Conservation (phyloP, 441 rosid genomes). For the Croton laevigatus region DNA sequence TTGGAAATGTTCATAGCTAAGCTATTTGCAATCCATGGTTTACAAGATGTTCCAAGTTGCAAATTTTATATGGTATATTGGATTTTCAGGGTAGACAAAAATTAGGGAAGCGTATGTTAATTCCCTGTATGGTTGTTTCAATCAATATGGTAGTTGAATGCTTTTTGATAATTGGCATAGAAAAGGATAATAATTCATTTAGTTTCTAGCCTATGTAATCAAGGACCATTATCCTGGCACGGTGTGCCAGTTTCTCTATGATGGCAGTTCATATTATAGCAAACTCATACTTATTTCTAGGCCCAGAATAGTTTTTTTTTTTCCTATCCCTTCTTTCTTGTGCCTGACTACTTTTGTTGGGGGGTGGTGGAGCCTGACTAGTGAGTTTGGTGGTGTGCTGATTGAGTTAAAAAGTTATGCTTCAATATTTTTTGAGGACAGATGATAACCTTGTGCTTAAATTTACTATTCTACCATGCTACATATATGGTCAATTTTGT, state of each 20-base stretch:
- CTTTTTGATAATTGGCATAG: not conserved
- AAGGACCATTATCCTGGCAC: not conserved
- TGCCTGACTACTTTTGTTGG: not conserved
- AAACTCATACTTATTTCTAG: not conserved
- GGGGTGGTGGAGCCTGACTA: not conserved
- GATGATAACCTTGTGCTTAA: not conserved
- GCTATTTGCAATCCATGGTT: not conserved
- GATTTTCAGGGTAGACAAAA: not conserved
- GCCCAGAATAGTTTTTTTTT: not conserved
- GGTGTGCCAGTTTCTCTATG: not conserved
- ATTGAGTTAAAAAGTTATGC: not conserved
- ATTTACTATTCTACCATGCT: slow-evolving; percentile 1
- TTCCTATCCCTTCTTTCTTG: not conserved
- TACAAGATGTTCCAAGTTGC: not conserved
- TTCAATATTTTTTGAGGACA: slow-evolving; percentile 8
- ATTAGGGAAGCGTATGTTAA: not conserved
- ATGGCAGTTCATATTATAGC: not conserved
- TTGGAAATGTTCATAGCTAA: not conserved
- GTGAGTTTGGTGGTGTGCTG: not conserved
- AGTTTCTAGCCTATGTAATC: not conserved
- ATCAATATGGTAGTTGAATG: not conserved
- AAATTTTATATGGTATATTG: not conserved
- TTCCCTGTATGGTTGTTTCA: not conserved
- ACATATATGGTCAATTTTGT: slow-evolving; percentile 3
- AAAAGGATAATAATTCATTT: not conserved